These are phyloP conservation scores for Nepenthes mirabilis DNA, from an alignment of 148 eudicot genomes.

Conservation along the genomic window DNA sequence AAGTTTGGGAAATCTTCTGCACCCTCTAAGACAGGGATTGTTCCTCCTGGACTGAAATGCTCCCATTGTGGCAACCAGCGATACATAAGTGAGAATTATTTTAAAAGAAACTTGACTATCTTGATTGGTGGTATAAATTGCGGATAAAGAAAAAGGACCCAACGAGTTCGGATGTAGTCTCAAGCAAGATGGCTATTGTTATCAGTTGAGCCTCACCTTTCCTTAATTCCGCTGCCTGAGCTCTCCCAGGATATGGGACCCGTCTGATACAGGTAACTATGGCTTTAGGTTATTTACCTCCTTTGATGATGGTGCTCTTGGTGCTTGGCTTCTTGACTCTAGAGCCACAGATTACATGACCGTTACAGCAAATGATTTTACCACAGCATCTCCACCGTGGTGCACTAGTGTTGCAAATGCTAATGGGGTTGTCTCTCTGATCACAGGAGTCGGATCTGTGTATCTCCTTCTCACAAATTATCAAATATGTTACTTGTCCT, in stretches of 20 bases:
- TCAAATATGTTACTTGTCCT: neutral
- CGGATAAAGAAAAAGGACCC: neutral
- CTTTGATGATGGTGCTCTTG: no score
- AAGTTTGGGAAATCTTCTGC: neutral
- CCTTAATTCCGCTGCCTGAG: neutral
- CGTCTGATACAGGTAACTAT: neutral
- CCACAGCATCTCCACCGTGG: neutral
- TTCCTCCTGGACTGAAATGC: no score
- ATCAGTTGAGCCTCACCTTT: neutral
- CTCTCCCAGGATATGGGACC: neutral
- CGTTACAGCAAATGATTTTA: neutral
- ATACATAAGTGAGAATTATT: neutral
- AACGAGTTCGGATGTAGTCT: no score
- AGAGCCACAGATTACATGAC: constrained; percentile 2
- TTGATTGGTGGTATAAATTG: neutral
- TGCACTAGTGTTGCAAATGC: neutral
- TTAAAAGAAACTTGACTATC: neutral
- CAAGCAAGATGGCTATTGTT: no score
- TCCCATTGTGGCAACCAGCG: no score
- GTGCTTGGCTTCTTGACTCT: neutral
- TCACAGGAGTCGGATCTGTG: neutral
- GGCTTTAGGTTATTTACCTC: no score
- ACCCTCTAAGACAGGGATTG: neutral
- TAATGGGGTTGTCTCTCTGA: neutral
- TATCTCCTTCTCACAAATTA: neutral